Evolutionary conservation across 305 asterid genomes (phyloP), one percentile per base, ranked within the genome.

Genomic region (Caryopteris hybrid): DNA sequence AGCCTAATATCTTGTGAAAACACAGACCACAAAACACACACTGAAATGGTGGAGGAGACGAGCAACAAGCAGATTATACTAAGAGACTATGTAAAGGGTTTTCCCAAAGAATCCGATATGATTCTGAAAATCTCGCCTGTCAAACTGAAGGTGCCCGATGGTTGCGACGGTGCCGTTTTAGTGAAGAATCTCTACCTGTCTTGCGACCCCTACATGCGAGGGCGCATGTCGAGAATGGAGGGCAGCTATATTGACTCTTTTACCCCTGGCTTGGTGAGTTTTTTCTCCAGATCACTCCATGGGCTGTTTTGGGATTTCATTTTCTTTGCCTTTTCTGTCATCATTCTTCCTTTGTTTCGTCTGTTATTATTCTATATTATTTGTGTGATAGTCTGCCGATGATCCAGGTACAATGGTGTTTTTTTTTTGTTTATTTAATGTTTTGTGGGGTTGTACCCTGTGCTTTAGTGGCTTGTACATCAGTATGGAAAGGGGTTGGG

Each of bases 151-250:
- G 57, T 84, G 36, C 81, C 85, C 3, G 74, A 75, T 5, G 80
- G 61, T 42, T 76, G 86, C 6, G 14, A 38, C 73, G 84, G 56
- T 2, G 69, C 80, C 45, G 46, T 88, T 51, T 57, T 86, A 76
- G 84, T 86, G 13, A 84, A 84, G 75, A 88, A 88, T 75, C 79
- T 86, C 3, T 86, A 88, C 45, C 59, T 88, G 66, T 84, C 95
- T 11, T 31, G 74, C 55, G 83, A 79, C 36, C 83, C 80, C 8
- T 74, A 56, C 64, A 61, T 74, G 80, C 57, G 77, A 8, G 10
- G 9, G 1, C 73, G 74, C 13, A 79, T 79, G 83, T 29, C 8
- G 18, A 67, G 74, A 25, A 3, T 18, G 31, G 75, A 62, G 51
- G 65, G 47, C n/a, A 45, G 64, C 60, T 76, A 75, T 7, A 0